Evolutionary conservation across 352 stramenopile species (phyloP).

Genomic region (Phytophthora quininea): DNA sequence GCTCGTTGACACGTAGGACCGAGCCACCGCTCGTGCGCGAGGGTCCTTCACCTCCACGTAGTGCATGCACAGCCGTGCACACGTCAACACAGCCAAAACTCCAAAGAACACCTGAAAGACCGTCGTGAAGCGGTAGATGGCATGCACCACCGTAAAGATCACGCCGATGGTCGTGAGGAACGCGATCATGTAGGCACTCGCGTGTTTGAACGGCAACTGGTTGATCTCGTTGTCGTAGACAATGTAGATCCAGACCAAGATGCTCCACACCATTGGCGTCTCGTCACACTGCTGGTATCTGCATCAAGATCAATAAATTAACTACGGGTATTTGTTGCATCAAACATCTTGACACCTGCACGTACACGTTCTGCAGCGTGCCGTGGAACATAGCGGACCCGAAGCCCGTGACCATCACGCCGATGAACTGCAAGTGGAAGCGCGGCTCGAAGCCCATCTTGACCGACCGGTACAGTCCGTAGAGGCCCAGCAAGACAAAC

Average conservation of each 20-base stretch:
- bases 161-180: constrained; percentile 59
- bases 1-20: constrained; percentile 61
- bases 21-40: constrained; percentile 57
- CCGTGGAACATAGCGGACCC: constrained; percentile 88
- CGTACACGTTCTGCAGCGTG: constrained; percentile 75
- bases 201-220: constrained; percentile 45
- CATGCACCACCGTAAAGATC: constrained; percentile 74
- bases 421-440: constrained; percentile 79
- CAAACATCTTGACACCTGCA: constrained; percentile 1
- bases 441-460: constrained; percentile 75
- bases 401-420: constrained; percentile 83
- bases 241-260: constrained; percentile 85
- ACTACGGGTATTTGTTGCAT: too few relatives aligned
- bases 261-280: constrained; percentile 86
- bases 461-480: constrained; percentile 67
- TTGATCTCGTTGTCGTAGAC: constrained; percentile 80
- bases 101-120: constrained; percentile 84
- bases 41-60: constrained; percentile 65
- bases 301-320: not conserved
- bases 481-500: constrained; percentile 78
- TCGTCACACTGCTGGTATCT: constrained; percentile 80
- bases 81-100: constrained; percentile 55
- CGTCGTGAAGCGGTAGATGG: constrained; percentile 79
- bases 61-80: constrained; percentile 57
- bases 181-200: constrained; percentile 46